Evolutionary conservation across 2,329 filamentous ascomycete species (phyloP).

Genomic region (Trichoderma citrinoviride): DNA sequence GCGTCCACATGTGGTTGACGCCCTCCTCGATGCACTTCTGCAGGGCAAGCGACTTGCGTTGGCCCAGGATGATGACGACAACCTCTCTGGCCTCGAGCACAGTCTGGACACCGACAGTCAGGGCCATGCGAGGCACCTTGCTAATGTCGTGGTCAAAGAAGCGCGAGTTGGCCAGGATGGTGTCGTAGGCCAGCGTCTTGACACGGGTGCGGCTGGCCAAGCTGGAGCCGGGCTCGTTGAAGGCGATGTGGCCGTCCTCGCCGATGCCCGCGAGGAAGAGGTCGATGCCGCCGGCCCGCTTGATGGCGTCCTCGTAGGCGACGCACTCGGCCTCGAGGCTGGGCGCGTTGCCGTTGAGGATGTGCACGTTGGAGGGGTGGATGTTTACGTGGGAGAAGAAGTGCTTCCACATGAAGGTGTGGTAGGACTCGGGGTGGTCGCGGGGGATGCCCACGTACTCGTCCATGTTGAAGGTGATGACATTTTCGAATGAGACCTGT

Average conservation of each 20-base stretch:
- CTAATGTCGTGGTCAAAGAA: conserved; percentile 76
- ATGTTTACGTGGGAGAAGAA: conserved; percentile 87
- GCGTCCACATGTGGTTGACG: conserved; percentile 88
- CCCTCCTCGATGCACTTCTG: conserved; percentile 79
- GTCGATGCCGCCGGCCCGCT: conserved; percentile 72
- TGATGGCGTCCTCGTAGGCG: conserved; percentile 76
- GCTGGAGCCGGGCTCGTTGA: conserved; percentile 84
- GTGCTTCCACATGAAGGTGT: conserved; percentile 91
- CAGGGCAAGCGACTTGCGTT: conserved; percentile 76
- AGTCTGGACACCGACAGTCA: conserved; percentile 83
- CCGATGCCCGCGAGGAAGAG: conserved; percentile 83
- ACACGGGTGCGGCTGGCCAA: conserved; percentile 75
- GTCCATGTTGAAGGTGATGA: conserved; percentile 93
- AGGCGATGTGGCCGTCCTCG: conserved; percentile 83
- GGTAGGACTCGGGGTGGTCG: conserved; percentile 82
- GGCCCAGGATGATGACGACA: conserved; percentile 76
- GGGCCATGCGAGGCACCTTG: conserved; percentile 74
- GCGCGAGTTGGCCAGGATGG: conserved; percentile 78
- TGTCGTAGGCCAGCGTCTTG: conserved; percentile 85
- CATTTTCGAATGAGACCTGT: conserved; percentile 79
- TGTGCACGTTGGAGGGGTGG: conserved; percentile 77
- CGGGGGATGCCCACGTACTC: conserved; percentile 83
- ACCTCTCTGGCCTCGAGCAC: conserved; percentile 79
- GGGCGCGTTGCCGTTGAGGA: conserved; percentile 75
- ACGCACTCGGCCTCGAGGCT: conserved; percentile 75